Conservation (phyloP, 2,329 filamentous ascomycete genomes). For the Colletotrichum neosansevieriae region DNA sequence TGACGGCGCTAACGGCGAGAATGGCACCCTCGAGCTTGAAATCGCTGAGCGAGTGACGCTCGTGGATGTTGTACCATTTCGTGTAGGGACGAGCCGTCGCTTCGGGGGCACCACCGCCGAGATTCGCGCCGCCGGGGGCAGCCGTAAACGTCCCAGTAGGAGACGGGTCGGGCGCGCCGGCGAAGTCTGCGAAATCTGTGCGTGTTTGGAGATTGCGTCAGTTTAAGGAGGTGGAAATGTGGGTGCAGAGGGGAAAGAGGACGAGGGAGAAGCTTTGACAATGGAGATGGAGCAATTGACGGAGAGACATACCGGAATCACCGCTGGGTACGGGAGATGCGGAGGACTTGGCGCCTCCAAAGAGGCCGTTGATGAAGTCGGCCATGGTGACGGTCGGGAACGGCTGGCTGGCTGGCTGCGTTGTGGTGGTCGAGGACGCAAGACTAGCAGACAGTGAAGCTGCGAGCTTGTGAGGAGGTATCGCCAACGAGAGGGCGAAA, state of each 20-base stretch:
- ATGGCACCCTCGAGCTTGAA: conserved; percentile 91
- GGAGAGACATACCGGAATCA: conserved; percentile 71
- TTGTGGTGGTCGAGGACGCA: conserved; percentile 37
- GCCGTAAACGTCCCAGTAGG: conserved; percentile 58
- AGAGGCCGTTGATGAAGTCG: conserved; percentile 74
- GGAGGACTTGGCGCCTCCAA: conserved; percentile 75
- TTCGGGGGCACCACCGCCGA: conserved; percentile 57
- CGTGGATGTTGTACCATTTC: conserved; percentile 97
- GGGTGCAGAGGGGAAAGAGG: conserved; percentile 33
- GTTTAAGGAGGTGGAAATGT: conserved; percentile 38
- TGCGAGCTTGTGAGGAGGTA: conserved; percentile 38
- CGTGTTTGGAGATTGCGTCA: conserved; percentile 44
- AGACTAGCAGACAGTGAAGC: conserved; percentile 40
- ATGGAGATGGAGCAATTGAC: conserved; percentile 22
- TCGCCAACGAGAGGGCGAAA: conserved; percentile 35
- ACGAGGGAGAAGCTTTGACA: conserved; percentile 30
- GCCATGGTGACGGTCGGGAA: conserved; percentile 59
- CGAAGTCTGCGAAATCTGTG: conserved; percentile 94
- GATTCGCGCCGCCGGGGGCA: conserved; percentile 59
- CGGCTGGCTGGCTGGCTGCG: conserved; percentile 41
- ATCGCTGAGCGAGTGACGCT: conserved; percentile 85
- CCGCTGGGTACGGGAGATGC: conserved; percentile 61
- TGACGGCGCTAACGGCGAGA: conserved; percentile 77
- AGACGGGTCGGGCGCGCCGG: conserved; percentile 77
- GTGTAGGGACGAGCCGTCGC: conserved; percentile 77